A percentile compares a stretch with the other conserved stretches of the same genome.
Evolutionary conservation across 176 grass and related monocot genomes (phyloP).

Genomic region (Juncus effusus): DNA sequence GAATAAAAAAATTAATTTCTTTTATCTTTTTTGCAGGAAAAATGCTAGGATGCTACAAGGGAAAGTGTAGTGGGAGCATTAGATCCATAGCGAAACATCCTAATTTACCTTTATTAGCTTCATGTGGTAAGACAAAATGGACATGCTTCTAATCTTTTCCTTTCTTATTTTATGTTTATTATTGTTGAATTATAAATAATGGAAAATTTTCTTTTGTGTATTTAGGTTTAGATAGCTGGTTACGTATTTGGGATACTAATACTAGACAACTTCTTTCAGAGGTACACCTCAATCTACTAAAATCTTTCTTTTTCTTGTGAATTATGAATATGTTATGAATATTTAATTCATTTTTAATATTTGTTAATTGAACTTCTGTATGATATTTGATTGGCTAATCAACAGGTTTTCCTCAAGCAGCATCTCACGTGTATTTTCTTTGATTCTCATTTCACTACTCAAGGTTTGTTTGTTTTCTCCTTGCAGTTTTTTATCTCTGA

Average conservation of each 20-base stretch:
- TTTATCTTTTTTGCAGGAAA: constrained; percentile 42
- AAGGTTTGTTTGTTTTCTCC: constrained; percentile 49
- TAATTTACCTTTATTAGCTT: constrained; percentile 73
- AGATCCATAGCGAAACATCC: constrained; percentile 89
- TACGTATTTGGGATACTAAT: constrained; percentile 89
- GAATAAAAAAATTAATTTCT: not conserved
- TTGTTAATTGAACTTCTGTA: constrained; percentile 1
- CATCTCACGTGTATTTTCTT: constrained; percentile 71
- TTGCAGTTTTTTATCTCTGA: not conserved
- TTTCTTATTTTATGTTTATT: constrained; percentile 4
- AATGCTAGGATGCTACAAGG: constrained; percentile 79
- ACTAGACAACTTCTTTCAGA: constrained; percentile 71
- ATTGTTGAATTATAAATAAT: constrained; percentile 1
- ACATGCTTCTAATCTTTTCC: not conserved
- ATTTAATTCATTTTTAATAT: not conserved
- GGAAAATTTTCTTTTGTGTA: constrained; percentile 6
- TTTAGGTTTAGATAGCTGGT: constrained; percentile 79
- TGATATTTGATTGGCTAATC: constrained; percentile 9
- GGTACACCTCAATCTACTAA: constrained; percentile 30
- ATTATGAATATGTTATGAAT: not conserved
- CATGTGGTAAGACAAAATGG: constrained; percentile 62
- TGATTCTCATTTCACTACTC: constrained; percentile 82
- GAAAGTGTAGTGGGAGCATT: constrained; percentile 96
- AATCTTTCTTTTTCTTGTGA: not conserved
- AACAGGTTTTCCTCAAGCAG: constrained; percentile 94